Evolutionary conservation across 2,329 filamentous ascomycete genomes (phyloP).

Genomic region (Ascocoryne sarcoides): DNA sequence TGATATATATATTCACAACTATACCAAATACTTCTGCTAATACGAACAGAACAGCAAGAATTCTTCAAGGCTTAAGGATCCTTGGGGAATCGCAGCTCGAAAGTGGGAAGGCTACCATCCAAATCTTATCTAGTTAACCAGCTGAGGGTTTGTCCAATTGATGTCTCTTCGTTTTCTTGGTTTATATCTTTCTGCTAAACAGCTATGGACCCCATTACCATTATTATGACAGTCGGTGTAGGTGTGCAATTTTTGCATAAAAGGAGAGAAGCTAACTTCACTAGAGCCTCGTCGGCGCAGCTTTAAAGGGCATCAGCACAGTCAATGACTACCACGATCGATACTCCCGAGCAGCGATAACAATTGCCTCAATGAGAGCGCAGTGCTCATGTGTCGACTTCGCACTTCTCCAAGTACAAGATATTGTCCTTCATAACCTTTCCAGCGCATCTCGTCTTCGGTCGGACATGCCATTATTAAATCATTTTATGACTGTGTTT

Average conservation of each 20-base stretch:
- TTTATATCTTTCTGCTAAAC: too few relatives aligned
- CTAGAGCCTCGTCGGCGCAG: background rate
- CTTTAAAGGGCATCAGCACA: background rate
- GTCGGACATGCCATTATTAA: background rate
- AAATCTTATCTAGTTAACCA: too few relatives aligned
- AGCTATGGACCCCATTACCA: background rate
- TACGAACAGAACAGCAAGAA: too few relatives aligned
- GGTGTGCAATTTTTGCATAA: background rate
- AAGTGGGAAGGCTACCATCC: too few relatives aligned
- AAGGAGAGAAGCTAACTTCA: background rate
- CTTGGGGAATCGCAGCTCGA: too few relatives aligned
- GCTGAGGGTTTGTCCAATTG: too few relatives aligned
- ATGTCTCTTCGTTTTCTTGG: too few relatives aligned
- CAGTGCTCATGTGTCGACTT: constrained; percentile 2
- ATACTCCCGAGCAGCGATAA: background rate
- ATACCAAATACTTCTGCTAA: too few relatives aligned
- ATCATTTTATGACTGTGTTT: constrained; percentile 1
- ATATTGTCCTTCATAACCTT: background rate
- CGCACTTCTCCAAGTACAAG: background rate
- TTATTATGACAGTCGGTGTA: background rate
- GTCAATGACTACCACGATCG: background rate
- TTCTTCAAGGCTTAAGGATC: too few relatives aligned
- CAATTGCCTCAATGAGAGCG: constrained; percentile 1
- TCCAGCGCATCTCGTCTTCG: background rate
- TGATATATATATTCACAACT: too few relatives aligned